Base-by-base conservation (phyloP, 2,329 filamentous ascomycete genomes). In the Knufia fluminis region DNA sequence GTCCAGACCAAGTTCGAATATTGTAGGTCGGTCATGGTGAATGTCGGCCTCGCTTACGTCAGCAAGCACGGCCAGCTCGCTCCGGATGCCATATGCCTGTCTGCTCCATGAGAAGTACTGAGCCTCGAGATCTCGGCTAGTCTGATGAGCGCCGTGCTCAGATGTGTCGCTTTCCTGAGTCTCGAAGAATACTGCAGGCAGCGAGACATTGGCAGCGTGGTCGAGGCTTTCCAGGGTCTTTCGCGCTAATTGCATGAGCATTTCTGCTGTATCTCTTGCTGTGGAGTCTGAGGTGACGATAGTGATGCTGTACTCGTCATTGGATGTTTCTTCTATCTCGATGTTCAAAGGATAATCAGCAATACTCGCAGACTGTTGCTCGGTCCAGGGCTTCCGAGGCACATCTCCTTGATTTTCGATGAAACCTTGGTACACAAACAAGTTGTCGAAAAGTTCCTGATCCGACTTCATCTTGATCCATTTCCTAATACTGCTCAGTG, bases 1-100 rank as follows among this genome's bases (percentile, higher is more conserved):
- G 69, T 96, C 91, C 4, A 96, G 74, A 0, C 90, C 90, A 26
- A 96, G 74, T 57, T 91, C 82, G 33, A 94, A 82, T 9, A 96
- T 78, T 12, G 56, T 53, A 0, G 83, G 83, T 0, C 79, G 79
- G 4, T 71, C 66, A 46, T 78, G 75, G 1, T 68, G 63, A 32
- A 95, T 69, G 0, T 73, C 66, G 1, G 71, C 62, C 2, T 66
- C 62, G 0, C 75, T 62, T 0, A 82, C 61, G 0, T 73, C 75
- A 1, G 82, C 78, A 3, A 95, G 68, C 0, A 61, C 59, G 1
- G 83, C 77, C 38, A 95, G 74, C 58, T 85, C 80, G 2, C 71
- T 64, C 22, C 78, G 76, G 4, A 94, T 38, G 33, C 28, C 9
- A 19, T 50, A 17, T 39, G n/a, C 17, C 43, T 35, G 26, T 16